A percentile compares a stretch with the other conserved stretches of the same genome.
Evolutionary conservation across 441 rosid genomes (phyloP).

Genomic region (Manihot esculenta): DNA sequence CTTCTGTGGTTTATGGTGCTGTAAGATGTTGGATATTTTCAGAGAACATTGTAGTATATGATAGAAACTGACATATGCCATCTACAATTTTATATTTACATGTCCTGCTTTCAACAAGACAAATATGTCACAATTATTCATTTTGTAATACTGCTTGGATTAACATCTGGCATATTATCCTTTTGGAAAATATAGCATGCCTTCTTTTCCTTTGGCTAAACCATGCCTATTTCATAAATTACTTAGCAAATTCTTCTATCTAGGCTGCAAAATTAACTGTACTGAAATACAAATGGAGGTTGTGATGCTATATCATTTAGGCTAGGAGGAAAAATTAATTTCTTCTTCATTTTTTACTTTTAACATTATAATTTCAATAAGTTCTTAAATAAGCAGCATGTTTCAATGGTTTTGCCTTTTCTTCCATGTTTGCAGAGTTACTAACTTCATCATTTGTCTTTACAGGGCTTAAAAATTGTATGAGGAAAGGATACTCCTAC

Average conservation of each 20-base stretch:
- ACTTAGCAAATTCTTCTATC: conserved; percentile 1
- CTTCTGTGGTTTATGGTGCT: conserved; percentile 4
- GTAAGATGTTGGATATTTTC: background rate
- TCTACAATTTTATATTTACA: background rate
- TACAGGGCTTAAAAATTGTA: conserved; percentile 71
- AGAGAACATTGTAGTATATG: background rate
- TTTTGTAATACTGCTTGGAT: too few relatives aligned
- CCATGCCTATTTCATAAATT: conserved; percentile 1
- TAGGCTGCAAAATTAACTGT: background rate
- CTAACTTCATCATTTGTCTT: conserved; percentile 6
- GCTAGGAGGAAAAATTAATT: background rate
- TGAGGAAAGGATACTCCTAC: conserved; percentile 69
- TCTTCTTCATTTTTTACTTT: background rate
- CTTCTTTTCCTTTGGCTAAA: background rate
- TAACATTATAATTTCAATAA: background rate
- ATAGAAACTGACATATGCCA: background rate
- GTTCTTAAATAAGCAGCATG: background rate
- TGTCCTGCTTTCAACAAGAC: too few relatives aligned
- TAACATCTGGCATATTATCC: too few relatives aligned
- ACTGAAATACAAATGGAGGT: background rate
- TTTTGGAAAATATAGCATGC: background rate
- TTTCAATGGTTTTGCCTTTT: background rate
- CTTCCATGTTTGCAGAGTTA: background rate
- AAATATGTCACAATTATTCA: too few relatives aligned
- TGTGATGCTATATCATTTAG: background rate